These are phyloP conservation scores for Cynara cardunculus DNA, from an alignment of 129 eudicot genomes.

Conservation along the genomic window DNA sequence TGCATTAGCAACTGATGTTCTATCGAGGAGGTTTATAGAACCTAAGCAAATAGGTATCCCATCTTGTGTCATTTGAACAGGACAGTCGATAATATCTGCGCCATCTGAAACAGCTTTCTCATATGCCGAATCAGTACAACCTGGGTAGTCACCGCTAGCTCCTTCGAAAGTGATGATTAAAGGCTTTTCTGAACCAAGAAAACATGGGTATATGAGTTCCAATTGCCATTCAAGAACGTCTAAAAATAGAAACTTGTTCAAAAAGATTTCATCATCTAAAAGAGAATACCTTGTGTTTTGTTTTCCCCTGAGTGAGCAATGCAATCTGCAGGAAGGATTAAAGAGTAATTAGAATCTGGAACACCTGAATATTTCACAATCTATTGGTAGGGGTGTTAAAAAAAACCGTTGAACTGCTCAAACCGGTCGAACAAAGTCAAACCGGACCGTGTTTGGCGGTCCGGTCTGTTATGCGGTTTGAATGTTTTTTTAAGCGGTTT, in stretches of 20 bases:
- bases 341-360: constrained; percentile 25
- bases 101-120: constrained; percentile 73
- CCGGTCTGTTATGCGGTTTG: no score
- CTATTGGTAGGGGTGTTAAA: no score
- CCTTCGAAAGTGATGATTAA: constrained; percentile 72
- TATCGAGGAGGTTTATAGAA: constrained; percentile 68
- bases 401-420: no score
- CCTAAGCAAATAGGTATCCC: constrained; percentile 84
- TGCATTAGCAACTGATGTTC: constrained; percentile 47
- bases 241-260: background rate
- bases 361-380: background rate
- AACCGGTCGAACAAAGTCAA: no score
- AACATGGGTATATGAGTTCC: background rate
- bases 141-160: constrained; percentile 94
- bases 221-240: background rate
- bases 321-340: constrained; percentile 52
- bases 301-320: constrained; percentile 50
- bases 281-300: constrained; percentile 54
- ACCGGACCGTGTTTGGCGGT: no score
- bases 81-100: constrained; percentile 81
- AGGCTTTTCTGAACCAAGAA: constrained; percentile 49
- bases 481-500: no score
- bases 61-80: constrained; percentile 81
- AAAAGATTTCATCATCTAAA: background rate
- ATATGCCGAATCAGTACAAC: constrained; percentile 80